Evolutionary conservation across 768 basidiomycete genomes (phyloP), one percentile per base, ranked within the genome.

Genomic region (Phanerodontia chrysosporium): DNA sequence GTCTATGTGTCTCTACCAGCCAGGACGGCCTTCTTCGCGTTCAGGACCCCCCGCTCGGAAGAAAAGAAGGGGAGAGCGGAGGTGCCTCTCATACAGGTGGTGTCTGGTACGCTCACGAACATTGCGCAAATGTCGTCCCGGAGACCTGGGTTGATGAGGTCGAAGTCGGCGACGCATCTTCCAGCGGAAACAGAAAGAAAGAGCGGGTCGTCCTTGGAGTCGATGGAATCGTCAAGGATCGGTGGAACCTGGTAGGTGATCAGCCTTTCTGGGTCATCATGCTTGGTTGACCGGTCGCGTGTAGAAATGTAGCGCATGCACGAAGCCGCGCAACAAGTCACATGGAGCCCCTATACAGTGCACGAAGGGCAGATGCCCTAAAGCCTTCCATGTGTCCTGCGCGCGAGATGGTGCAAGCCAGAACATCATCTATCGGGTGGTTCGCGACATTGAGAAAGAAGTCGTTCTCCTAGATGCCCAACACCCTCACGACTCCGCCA

Each of bases 361-460:
- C 69, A 91, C 92, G 16, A 92, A 91, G 72, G 95, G 94, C 46
- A 96, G 95, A 74, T 98, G 95, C 66, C 80, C 90, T 12, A 91
- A 90, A 69, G 91, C 95, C 0, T 97, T 93, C 74, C 96, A 98
- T 67, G 89, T 97, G 28, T 88, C 86, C 2, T 99, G 97, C 70
- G 96, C 97, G 0, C 75, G 79, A 44, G 79, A 83, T 21, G 83
- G 84, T 1, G 73, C 71, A 12, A 74, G 74, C 2, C 69, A 74
- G 3, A 83, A 81, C 10, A 80, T 91, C 45, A 75, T 83, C 24
- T 92, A 86, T 65, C 72, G 71, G 1, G 77, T 89, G 32, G 49
- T 86, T n/a, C 75, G 80, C 51, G 87, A 89, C 65, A 82, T 91
- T 0, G 87, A 91, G 73, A 92, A 92, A 73, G 89, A 92, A 63